Conservation (phyloP, 2,329 filamentous ascomycete genomes). For the Dactylellina parvicollis region DNA sequence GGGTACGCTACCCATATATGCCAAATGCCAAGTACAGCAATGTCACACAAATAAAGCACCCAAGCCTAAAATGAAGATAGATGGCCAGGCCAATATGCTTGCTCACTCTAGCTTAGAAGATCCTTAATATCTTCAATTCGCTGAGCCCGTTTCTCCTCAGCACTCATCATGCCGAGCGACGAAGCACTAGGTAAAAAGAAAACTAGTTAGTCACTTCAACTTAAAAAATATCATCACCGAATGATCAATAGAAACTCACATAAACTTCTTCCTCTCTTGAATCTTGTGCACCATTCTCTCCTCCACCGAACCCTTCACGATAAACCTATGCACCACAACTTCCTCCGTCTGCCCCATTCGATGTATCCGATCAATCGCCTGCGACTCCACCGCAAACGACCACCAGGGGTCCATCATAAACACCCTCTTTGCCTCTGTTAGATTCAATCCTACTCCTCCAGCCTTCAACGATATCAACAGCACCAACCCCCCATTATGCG, state of each 20-base stretch:
- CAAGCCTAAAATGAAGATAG: no score
- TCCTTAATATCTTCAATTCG: conserved; percentile 94
- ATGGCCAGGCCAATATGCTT: no score
- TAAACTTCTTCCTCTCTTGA: conserved; percentile 95
- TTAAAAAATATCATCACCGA: not conserved
- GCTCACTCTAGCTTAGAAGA: conserved; percentile 72
- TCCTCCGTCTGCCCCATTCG: conserved; percentile 91
- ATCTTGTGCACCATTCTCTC: conserved; percentile 86
- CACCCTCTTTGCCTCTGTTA: conserved; percentile 87
- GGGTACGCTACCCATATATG: no score
- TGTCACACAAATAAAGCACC: no score
- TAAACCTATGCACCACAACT: conserved; percentile 86
- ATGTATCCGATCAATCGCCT: conserved; percentile 97
- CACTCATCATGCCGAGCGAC: conserved; percentile 90
- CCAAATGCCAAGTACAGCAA: no score
- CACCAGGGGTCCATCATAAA: conserved; percentile 99
- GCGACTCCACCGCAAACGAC: conserved; percentile 95
- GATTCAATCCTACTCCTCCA: conserved; percentile 90
- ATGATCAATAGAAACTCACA: conserved; percentile 69
- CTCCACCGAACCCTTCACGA: conserved; percentile 90
- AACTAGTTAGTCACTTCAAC: not conserved
- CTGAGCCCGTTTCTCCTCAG: conserved; percentile 90
- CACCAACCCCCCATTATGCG: conserved; percentile 72
- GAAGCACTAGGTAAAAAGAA: conserved; percentile 74
- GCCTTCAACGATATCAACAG: conserved; percentile 86